phyloP scores from a whole-genome alignment of 106 monocot genomes.

The Iris macrosiphon region DNA sequence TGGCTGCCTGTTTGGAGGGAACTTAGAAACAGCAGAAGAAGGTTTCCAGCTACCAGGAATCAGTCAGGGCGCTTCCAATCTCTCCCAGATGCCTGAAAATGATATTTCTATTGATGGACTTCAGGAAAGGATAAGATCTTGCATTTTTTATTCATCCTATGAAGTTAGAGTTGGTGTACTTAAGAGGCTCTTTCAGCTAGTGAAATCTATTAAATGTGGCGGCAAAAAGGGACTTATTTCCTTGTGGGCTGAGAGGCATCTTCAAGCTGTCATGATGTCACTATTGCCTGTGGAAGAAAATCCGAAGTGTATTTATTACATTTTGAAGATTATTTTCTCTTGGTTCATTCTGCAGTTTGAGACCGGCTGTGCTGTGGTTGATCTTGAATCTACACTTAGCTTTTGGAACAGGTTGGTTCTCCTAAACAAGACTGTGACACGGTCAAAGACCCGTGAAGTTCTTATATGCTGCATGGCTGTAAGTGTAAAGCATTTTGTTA shows the following conservation, averaged over 20 bases:
- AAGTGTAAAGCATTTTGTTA: slow-evolving; percentile 54
- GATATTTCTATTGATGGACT: slow-evolving; percentile 18
- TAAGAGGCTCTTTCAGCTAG: slow-evolving; percentile 55
- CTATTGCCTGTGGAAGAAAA: slow-evolving; percentile 49
- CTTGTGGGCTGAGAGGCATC: slow-evolving; percentile 45
- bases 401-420: slow-evolving; percentile 83
- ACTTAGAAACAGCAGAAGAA: slow-evolving; percentile 18
- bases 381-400: slow-evolving; percentile 26
- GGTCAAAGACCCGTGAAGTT: slow-evolving; percentile 58
- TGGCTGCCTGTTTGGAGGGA: slow-evolving; percentile 37
- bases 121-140: slow-evolving; percentile 47
- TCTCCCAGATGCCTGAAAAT: slow-evolving; percentile 14
- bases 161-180: slow-evolving; percentile 74
- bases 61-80: background rate
- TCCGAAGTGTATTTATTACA: slow-evolving; percentile 82
- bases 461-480: slow-evolving; percentile 83
- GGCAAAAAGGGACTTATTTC: slow-evolving; percentile 9
- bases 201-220: slow-evolving; percentile 21
- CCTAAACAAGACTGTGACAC: slow-evolving; percentile 38
- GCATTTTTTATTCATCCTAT: slow-evolving; percentile 56
- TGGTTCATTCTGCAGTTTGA: slow-evolving; percentile 49
- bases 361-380: slow-evolving; percentile 7
- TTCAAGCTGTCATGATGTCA: slow-evolving; percentile 41
- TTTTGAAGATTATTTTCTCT: slow-evolving; percentile 69
- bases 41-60: slow-evolving; percentile 6